Conservation (phyloP, 73 alveolate species). For the Uronychia binucleata region DNA sequence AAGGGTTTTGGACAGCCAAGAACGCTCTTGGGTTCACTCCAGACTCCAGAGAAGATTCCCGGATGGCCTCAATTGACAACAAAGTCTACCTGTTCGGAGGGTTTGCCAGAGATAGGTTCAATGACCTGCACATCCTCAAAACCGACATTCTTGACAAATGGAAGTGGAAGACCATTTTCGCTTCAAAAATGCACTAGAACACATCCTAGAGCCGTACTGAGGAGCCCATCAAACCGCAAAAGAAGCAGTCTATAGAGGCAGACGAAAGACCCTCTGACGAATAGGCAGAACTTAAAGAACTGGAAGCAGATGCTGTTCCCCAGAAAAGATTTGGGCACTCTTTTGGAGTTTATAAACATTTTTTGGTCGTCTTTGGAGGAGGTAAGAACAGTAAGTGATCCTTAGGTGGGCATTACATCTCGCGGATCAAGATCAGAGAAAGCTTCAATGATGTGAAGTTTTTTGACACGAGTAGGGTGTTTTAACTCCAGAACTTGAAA, state of each 20-base stretch:
- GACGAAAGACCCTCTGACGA: neutral
- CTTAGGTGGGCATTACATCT: too few species aligned
- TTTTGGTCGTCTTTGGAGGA: slow-evolving; percentile 49
- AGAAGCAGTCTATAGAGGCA: neutral
- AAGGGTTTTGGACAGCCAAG: slow-evolving; percentile 36
- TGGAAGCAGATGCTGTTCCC: slow-evolving; percentile 23
- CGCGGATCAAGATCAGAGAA: slow-evolving; percentile 2
- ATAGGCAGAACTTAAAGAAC: neutral
- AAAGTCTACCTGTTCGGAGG: slow-evolving; percentile 52
- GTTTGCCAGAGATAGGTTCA: slow-evolving; percentile 38
- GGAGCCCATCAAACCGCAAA: too few species aligned
- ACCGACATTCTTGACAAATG: neutral
- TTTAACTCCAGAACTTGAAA: slow-evolving; percentile 3
- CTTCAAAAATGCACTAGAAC: neutral
- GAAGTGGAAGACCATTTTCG: neutral
- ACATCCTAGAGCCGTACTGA: too few species aligned
- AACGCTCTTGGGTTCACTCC: slow-evolving; percentile 24
- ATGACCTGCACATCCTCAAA: slow-evolving; percentile 7
- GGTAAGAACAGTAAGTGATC: too few species aligned
- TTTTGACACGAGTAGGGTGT: too few species aligned
- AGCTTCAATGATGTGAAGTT: slow-evolving; percentile 30
- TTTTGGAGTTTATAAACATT: slow-evolving; percentile 19
- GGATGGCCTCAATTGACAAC: slow-evolving; percentile 4
- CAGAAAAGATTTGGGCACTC: slow-evolving; percentile 34
- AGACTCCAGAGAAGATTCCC: slow-evolving; percentile 55